Evolutionary conservation across 2,329 filamentous ascomycete genomes (phyloP).

Genomic region (Xylaria sp.): DNA sequence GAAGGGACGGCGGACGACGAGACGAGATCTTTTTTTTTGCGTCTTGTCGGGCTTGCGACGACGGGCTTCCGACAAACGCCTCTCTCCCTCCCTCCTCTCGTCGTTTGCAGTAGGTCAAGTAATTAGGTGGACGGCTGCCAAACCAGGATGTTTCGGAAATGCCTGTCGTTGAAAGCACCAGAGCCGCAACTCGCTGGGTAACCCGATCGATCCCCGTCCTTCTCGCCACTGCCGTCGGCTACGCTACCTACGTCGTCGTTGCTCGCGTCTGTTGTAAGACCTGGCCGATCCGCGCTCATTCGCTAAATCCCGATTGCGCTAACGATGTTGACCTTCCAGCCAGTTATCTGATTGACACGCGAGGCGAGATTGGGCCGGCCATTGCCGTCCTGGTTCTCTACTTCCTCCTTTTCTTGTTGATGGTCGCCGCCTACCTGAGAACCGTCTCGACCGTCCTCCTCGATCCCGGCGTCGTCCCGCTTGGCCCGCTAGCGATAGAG

Average conservation of each 20-base stretch:
- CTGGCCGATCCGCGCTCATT: slow-evolving; percentile 1
- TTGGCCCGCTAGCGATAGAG: slow-evolving; percentile 49
- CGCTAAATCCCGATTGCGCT: slow-evolving; percentile 1
- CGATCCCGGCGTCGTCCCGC: slow-evolving; percentile 74
- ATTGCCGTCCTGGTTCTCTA: slow-evolving; percentile 73
- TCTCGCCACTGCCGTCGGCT: slow-evolving; percentile 66
- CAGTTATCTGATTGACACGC: slow-evolving; percentile 65
- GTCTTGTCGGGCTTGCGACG: slow-evolving; percentile 18
- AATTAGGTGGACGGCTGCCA: slow-evolving; percentile 4
- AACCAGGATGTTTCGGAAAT: slow-evolving; percentile 35
- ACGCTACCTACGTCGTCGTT: slow-evolving; percentile 72
- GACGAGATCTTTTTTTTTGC: slow-evolving; percentile 10
- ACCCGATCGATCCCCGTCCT: slow-evolving; percentile 71
- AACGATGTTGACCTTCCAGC: slow-evolving; percentile 50
- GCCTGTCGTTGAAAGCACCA: slow-evolving; percentile 40
- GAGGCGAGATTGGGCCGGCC: slow-evolving; percentile 57
- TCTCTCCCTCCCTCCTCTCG: background rate
- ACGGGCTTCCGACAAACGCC: slow-evolving; percentile 14
- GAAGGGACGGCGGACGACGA: slow-evolving; percentile 11
- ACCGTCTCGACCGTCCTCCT: slow-evolving; percentile 68
- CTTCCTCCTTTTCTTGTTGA: slow-evolving; percentile 69
- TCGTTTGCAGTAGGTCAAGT: too few species aligned
- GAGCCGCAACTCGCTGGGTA: slow-evolving; percentile 57
- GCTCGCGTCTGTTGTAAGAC: slow-evolving; percentile 67
- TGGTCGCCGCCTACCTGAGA: slow-evolving; percentile 70